Percentiles rank a stretch among this genome's conserved stretches.
phyloP scores from a whole-genome alignment of 495 filamentous ascomycete species.

The Neurospora sp. region DNA sequence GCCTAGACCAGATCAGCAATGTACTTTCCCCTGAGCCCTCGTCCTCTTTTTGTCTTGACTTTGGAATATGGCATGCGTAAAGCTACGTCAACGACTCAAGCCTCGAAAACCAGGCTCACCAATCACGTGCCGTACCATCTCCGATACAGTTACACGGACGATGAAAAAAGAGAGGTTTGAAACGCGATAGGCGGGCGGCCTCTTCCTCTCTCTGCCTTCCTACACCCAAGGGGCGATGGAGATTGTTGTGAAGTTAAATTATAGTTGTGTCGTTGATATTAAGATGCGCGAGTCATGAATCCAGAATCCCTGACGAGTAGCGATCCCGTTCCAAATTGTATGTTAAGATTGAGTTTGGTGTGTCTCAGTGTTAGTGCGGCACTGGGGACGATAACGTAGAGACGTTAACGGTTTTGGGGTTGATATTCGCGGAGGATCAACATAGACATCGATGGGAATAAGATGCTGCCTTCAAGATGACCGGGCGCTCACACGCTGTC shows the following conservation, averaged over 20 bases:
- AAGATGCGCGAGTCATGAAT: background rate
- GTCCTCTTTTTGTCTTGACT: background rate
- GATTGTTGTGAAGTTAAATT: background rate
- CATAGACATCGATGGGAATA: no score
- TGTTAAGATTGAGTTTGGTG: no score
- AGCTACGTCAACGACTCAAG: background rate
- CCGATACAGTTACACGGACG: background rate
- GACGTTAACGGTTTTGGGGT: no score
- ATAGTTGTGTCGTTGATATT: background rate
- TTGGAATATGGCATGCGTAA: background rate
- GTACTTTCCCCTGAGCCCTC: background rate
- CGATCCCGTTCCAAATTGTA: no score
- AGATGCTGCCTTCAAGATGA: no score
- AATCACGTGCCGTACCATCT: background rate
- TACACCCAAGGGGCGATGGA: background rate
- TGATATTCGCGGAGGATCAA: no score
- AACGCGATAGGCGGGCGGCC: background rate
- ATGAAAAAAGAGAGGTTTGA: background rate
- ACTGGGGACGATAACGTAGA: no score
- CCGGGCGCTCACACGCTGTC: no score
- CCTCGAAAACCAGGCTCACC: background rate
- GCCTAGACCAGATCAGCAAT: background rate
- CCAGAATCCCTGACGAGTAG: no score
- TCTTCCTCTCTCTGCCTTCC: background rate
- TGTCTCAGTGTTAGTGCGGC: no score